Evolutionary conservation across 2,329 filamentous ascomycete genomes (phyloP).

Genomic region (Penicillium thymicola): DNA sequence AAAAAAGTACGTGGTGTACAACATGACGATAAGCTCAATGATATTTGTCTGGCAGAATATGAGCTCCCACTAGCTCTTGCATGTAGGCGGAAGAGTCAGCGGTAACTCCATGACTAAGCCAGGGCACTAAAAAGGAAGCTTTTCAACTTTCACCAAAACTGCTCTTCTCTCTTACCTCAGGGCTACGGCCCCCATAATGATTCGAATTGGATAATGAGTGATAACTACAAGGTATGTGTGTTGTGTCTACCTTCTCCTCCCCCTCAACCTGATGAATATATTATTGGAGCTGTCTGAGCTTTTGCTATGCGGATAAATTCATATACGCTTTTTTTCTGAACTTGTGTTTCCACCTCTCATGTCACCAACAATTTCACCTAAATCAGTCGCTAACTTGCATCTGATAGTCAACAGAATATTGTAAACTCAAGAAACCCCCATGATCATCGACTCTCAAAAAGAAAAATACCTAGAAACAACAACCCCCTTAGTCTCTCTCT

Average conservation of each 20-base stretch:
- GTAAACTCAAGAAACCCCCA: constrained; percentile 35
- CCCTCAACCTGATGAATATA: constrained; percentile 53
- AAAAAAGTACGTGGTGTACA: not conserved
- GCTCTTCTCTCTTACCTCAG: constrained; percentile 19
- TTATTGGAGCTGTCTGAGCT: constrained; percentile 78
- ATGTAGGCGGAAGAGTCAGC: not conserved
- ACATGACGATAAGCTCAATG: not conserved
- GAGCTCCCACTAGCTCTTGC: no score
- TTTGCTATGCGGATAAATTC: constrained; percentile 58
- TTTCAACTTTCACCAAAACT: constrained; percentile 3
- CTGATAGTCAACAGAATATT: constrained; percentile 31
- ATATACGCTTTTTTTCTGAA: constrained; percentile 50
- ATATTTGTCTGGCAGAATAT: constrained; percentile 7
- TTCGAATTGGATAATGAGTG: constrained; percentile 28
- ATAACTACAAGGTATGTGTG: constrained; percentile 30
- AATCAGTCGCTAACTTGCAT: constrained; percentile 24
- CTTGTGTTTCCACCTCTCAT: constrained; percentile 3
- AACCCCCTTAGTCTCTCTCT: constrained; percentile 6
- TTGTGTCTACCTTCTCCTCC: not conserved
- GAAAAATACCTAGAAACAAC: constrained; percentile 8
- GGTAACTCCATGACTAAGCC: constrained; percentile 14
- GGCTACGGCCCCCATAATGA: constrained; percentile 32
- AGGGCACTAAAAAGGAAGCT: constrained; percentile 15
- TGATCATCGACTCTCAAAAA: constrained; percentile 21
- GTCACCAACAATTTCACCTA: not conserved